These are phyloP conservation scores for Helicocarpus griseus DNA, from an alignment of 2,329 filamentous ascomycete genomes.

Conservation along the genomic window DNA sequence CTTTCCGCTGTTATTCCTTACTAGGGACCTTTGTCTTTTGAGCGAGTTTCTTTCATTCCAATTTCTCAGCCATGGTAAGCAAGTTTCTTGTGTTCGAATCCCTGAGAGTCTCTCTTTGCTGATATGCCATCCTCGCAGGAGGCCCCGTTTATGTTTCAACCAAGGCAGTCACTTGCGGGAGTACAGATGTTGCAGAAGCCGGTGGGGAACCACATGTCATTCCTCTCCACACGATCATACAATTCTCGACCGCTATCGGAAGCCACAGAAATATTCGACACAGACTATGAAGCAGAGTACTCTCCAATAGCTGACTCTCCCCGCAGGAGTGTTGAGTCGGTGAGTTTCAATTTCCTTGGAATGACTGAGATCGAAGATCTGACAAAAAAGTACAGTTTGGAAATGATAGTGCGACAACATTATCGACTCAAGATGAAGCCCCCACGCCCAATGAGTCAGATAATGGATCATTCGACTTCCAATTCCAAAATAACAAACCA, in stretches of 20 bases:
- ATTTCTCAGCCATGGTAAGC: conserved; percentile 2
- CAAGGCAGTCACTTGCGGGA: conserved; percentile 5
- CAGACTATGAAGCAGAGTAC: conserved; percentile 38
- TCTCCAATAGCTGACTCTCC: conserved; percentile 27
- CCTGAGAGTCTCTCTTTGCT: background rate
- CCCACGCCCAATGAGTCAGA: conserved; percentile 63
- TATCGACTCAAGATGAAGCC: conserved; percentile 78
- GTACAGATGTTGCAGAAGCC: conserved; percentile 12
- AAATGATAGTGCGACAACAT: conserved; percentile 67
- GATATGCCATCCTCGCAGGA: conserved; percentile 4
- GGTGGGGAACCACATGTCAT: conserved; percentile 6
- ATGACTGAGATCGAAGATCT: background rate
- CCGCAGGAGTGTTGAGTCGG: conserved; percentile 44
- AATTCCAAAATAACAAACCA: conserved; percentile 45
- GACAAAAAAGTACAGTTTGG: conserved; percentile 15
- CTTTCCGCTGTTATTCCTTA: background rate
- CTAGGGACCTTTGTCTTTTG: background rate
- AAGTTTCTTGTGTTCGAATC: background rate
- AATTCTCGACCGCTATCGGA: conserved; percentile 22
- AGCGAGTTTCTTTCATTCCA: background rate
- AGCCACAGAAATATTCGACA: conserved; percentile 27
- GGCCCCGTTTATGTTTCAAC: conserved; percentile 7
- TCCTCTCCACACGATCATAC: conserved; percentile 12
- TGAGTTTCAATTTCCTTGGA: conserved; percentile 8
- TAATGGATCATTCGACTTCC: conserved; percentile 51